Evolutionary conservation across 164 flowering plant species (phyloP), one percentile per base, ranked within the genome.

Genomic region (Nymphaea thermarum): DNA sequence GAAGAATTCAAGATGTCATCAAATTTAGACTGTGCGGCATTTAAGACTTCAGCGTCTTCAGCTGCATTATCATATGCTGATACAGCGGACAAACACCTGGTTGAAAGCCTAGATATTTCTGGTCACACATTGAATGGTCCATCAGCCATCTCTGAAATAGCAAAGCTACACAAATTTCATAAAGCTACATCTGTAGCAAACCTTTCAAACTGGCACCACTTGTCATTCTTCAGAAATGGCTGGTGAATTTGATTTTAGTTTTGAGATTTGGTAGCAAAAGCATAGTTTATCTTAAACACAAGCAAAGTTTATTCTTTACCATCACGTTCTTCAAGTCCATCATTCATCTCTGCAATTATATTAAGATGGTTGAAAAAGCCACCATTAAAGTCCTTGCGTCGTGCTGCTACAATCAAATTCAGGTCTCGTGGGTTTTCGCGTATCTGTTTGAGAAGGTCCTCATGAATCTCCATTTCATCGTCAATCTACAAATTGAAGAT

Each of bases 41-140:
- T 87, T 64, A 93, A 76, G 44, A 80, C 87, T 17, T 86, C 98
- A 72, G 83, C 77, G 68, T 62, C 77, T 67, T 87, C 93, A 72
- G 89, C 68, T 2, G 96, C 88, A 63, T 83, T 86, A 72, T 93
- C 96, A 77, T 82, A 93, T 7, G 96, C 89, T 72, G 79, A 78
- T 51, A 91, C 89, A 57, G 98, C 94, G 66, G 98, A 79, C 75
- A 93, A 81, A 79, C 98, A 93, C 82, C 86, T 86, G 41, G 98
- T 84, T 15, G 84, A 91, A 70, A 93, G 92, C 71, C 98, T 79
- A 3, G 94, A 81, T 63, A 93, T 65, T 3, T 80, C 97, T 91
- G 93, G 71, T 70, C 76, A 75, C 64, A 74, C 25, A 78, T 43
- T 16, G 12, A 60, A 73, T 53, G 60, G 66, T 66, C 53, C 43